Evolutionary conservation across 2,329 filamentous ascomycete species (phyloP).

Genomic region (Chaetothyriales sp.): DNA sequence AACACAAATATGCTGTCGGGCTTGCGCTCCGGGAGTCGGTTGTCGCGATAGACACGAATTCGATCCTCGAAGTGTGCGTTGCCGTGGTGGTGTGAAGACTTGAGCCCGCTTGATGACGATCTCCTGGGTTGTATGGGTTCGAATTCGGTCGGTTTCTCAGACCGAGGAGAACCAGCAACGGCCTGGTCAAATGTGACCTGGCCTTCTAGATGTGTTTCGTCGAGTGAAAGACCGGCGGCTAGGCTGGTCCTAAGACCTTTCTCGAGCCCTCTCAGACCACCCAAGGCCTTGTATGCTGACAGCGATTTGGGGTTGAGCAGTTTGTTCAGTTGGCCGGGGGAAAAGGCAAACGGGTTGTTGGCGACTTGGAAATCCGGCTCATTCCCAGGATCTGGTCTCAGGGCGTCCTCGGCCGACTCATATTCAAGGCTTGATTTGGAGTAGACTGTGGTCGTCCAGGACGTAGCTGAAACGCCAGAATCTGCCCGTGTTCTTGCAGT

Average conservation of each 20-base stretch:
- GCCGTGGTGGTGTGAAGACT: conserved; percentile 21
- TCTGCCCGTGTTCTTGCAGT: conserved; percentile 22
- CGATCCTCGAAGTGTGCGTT: conserved; percentile 37
- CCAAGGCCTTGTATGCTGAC: conserved; percentile 63
- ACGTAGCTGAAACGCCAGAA: conserved; percentile 15
- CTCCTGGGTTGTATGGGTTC: conserved; percentile 5
- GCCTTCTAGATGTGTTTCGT: conserved; percentile 54
- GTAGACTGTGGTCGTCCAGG: conserved; percentile 6
- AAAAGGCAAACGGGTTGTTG: conserved; percentile 73
- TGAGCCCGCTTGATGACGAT: conserved; percentile 2
- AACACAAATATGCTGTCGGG: conserved; percentile 44
- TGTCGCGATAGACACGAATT: conserved; percentile 45
- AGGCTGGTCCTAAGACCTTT: conserved; percentile 62
- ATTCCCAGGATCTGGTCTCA: conserved; percentile 61
- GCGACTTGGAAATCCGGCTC: conserved; percentile 57
- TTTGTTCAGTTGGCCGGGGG: conserved; percentile 69
- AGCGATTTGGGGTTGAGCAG: conserved; percentile 81
- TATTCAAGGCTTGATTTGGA: conserved; percentile 14
- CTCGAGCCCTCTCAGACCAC: conserved; percentile 63
- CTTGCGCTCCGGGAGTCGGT: conserved; percentile 49
- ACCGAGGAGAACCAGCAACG: conserved; percentile 21
- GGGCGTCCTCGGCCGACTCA: conserved; percentile 10
- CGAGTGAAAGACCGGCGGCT: conserved; percentile 56
- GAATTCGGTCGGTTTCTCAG: conserved; percentile 7
- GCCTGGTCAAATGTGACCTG: conserved; percentile 58